Conservation (phyloP, 768 basidiomycete species). For the Termitomyces sp. region DNA sequence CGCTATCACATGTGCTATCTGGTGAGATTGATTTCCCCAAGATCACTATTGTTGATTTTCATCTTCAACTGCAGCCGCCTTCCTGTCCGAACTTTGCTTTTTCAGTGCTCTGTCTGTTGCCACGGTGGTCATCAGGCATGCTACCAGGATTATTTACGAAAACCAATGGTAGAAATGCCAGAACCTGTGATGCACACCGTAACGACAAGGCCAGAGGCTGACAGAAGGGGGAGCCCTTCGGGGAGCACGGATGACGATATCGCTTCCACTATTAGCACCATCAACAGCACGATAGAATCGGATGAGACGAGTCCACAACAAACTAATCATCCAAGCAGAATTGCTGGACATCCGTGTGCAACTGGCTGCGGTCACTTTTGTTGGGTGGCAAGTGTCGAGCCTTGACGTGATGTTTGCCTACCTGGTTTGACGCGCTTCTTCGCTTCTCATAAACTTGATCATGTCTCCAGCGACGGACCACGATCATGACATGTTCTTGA, state of each 20-base stretch:
- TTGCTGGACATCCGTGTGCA: slow-evolving; percentile 63
- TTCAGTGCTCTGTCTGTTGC: slow-evolving; percentile 70
- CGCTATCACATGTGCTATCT: slow-evolving; percentile 59
- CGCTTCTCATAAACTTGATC: neutral
- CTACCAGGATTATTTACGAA: slow-evolving; percentile 58
- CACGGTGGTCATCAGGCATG: slow-evolving; percentile 83
- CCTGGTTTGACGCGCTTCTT: neutral
- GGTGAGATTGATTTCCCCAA: slow-evolving; percentile 37
- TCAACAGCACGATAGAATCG: slow-evolving; percentile 16
- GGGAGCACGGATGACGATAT: slow-evolving; percentile 22
- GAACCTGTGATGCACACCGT: slow-evolving; percentile 13
- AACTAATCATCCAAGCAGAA: slow-evolving; percentile 10
- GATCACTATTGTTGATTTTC: neutral
- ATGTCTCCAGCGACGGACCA: neutral
- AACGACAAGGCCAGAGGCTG: slow-evolving; percentile 7
- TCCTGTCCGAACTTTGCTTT: slow-evolving; percentile 64
- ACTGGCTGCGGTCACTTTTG: slow-evolving; percentile 82
- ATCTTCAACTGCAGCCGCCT: slow-evolving; percentile 47
- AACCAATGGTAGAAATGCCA: slow-evolving; percentile 48
- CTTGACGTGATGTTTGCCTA: slow-evolving; percentile 4
- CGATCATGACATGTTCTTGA: neutral
- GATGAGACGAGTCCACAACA: slow-evolving; percentile 15
- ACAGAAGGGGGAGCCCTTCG: slow-evolving; percentile 11
- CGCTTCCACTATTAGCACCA: slow-evolving; percentile 13
- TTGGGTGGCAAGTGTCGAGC: slow-evolving; percentile 45